These are phyloP conservation scores for Talaromyces rugulosus DNA, from an alignment of 2,329 filamentous ascomycete species.

Conservation along the genomic window DNA sequence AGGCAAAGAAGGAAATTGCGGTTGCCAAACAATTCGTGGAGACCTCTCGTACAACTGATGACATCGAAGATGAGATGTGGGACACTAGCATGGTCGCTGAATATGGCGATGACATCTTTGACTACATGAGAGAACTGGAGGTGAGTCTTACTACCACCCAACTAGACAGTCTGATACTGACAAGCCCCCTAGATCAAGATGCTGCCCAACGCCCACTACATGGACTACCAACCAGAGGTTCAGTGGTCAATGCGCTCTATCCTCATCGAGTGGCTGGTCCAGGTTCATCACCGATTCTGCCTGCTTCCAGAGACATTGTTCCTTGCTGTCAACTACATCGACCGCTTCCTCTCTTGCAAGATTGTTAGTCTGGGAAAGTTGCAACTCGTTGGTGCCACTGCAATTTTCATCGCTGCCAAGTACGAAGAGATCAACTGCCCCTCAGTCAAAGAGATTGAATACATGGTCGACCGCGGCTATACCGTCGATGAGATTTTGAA, in stretches of 20 bases:
- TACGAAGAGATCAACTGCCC: slow-evolving; percentile 99
- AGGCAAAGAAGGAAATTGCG: slow-evolving; percentile 69
- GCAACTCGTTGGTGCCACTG: slow-evolving; percentile 92
- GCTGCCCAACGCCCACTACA: slow-evolving; percentile 87
- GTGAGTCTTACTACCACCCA: slow-evolving; percentile 40
- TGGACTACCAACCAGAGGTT: slow-evolving; percentile 95
- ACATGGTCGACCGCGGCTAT: slow-evolving; percentile 96
- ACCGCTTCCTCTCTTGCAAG: slow-evolving; percentile 92
- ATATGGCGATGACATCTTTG: slow-evolving; percentile 93
- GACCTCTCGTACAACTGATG: slow-evolving; percentile 61
- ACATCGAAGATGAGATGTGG: slow-evolving; percentile 83
- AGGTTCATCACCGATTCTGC: slow-evolving; percentile 88
- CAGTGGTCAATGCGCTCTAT: slow-evolving; percentile 99
- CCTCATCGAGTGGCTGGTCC: slow-evolving; percentile 95
- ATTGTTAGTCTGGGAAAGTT: slow-evolving; percentile 92
- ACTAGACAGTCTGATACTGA: slow-evolving; percentile 16
- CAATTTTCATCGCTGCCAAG: slow-evolving; percentile 92
- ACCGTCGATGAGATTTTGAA: slow-evolving; percentile 88
- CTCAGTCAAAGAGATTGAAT: slow-evolving; percentile 90
- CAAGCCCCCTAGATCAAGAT: slow-evolving; percentile 58
- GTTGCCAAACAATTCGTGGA: slow-evolving; percentile 64
- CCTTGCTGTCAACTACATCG: slow-evolving; percentile 92
- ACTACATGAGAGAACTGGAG: slow-evolving; percentile 86
- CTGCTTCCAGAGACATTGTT: slow-evolving; percentile 93
- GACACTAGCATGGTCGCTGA: slow-evolving; percentile 98